These are phyloP conservation scores for Phialophora verrucosa DNA, from an alignment of 2,329 filamentous ascomycete species.

Conservation along the genomic window DNA sequence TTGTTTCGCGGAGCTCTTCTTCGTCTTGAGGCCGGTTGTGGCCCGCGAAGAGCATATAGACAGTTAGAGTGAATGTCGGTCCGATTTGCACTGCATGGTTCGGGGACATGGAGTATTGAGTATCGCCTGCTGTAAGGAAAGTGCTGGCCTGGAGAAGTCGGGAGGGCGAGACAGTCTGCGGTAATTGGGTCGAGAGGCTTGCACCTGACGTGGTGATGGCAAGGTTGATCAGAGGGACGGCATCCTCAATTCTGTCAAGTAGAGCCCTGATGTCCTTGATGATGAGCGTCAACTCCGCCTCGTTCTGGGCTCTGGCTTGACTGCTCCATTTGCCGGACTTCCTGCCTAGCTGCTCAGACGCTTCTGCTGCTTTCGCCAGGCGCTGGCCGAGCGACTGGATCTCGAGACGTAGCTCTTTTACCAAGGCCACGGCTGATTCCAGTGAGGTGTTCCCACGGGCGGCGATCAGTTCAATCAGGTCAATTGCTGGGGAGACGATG, in stretches of 20 bases:
- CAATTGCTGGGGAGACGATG: constrained; percentile 87
- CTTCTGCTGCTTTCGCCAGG: constrained; percentile 70
- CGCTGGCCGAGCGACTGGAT: constrained; percentile 80
- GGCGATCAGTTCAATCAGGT: constrained; percentile 87
- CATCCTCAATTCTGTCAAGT: constrained; percentile 81
- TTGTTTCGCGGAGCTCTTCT: constrained; percentile 67
- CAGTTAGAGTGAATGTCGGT: constrained; percentile 79
- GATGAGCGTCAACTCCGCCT: constrained; percentile 71
- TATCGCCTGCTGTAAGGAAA: constrained; percentile 84
- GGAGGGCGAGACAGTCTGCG: constrained; percentile 84
- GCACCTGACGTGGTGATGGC: constrained; percentile 94
- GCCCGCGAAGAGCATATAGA: constrained; percentile 94
- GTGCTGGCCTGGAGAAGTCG: constrained; percentile 90
- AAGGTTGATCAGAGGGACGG: constrained; percentile 87
- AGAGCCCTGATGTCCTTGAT: constrained; percentile 76
- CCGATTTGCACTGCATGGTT: constrained; percentile 77
- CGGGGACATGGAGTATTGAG: constrained; percentile 73
- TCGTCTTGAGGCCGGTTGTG: constrained; percentile 68
- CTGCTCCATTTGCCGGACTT: constrained; percentile 47
- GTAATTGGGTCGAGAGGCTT: constrained; percentile 78
- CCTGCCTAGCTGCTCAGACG: constrained; percentile 59
- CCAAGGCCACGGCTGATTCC: constrained; percentile 82
- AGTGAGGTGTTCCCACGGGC: constrained; percentile 78
- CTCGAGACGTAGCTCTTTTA: constrained; percentile 80
- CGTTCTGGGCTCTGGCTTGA: constrained; percentile 58